These are phyloP conservation scores for Syncephalastrum monosporum DNA, from an alignment of 371 early-diverging fungal species.

Conservation along the genomic window DNA sequence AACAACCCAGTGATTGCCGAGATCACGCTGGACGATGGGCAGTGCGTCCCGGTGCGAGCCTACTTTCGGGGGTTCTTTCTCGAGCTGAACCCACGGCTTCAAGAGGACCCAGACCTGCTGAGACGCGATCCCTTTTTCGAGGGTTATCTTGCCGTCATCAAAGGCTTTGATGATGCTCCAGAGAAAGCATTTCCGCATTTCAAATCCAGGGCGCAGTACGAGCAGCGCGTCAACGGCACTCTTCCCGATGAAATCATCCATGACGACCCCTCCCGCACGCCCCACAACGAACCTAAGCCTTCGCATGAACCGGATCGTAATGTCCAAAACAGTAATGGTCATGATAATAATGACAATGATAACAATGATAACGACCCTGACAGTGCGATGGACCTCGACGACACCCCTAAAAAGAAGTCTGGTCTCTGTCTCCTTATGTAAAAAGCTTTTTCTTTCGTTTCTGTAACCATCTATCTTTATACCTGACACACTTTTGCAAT, in stretches of 20 bases:
- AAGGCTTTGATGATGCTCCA: not conserved
- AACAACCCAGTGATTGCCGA: constrained; percentile 26
- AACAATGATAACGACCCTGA: no score
- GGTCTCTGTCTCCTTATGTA: no score
- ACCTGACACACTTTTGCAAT: no score
- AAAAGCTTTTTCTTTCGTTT: no score
- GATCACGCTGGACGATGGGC: constrained; percentile 13
- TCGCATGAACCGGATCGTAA: not conserved
- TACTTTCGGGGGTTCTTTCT: constrained; percentile 42
- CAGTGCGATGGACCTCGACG: no score
- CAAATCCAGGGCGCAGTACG: no score
- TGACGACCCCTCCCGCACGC: not conserved
- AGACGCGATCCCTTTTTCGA: constrained; percentile 26
- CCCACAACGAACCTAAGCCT: not conserved
- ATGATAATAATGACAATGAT: no score
- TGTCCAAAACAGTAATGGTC: no score
- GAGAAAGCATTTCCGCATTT: no score
- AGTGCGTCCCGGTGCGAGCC: constrained; percentile 26
- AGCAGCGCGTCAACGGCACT: no score
- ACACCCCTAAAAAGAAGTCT: no score
- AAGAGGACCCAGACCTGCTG: constrained; percentile 25
- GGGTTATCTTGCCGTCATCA: constrained; percentile 47
- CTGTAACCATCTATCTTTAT: no score
- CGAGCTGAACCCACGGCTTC: constrained; percentile 37
- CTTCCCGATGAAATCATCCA: not conserved